Base-by-base conservation (phyloP, 495 filamentous ascomycete genomes). In the Tetracladium setigerum region DNA sequence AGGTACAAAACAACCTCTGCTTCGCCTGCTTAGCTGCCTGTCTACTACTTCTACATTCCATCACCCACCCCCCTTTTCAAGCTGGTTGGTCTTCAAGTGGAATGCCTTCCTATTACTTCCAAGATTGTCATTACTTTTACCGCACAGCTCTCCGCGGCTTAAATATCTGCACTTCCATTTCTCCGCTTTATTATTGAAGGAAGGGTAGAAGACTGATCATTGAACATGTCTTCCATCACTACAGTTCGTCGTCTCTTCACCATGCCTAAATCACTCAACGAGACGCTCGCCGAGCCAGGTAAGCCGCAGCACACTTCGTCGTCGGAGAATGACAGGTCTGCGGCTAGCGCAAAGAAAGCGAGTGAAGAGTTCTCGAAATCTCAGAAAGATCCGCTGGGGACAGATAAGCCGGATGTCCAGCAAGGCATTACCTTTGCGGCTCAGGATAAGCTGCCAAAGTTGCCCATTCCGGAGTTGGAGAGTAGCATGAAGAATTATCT, bases 51-150 rank as follows among this genome's bases (percentile, higher is more conserved):
- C 11, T 42, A 15, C 15, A 13, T 43, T 15, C 19, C 16, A 22
- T 45, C 30, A 22, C 19, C 32, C 42, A 41, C 32, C 30, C 14
- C 11, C 24, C 30, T 41, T 40, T 13, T 46, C 37, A n/a, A 32
- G 14, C 31, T 30, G 36, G 40, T 35, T 38, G n/a, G n/a, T n/a
- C 22, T 16, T 43, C 41, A 2, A 38, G 40, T 51, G 41, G 40
- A 46, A 92, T 91, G 86, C 86, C 86, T 69, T 67, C 75, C 51
- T 92, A 89, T 64, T 94, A 70, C 64, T 71, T 84, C 39, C 84
- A 92, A 73, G 85, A 94, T 63, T 94, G 86, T 61, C 87, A 92
- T 62, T 92, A 91, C 65, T 94, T 94, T 74, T 89, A 86, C 73
- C 84, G 85, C 72, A 90, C 79, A 59, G 83, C 86, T 55, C 67